These are phyloP conservation scores for Physocladia obscura DNA, from an alignment of 192 early-diverging fungal species.

Conservation along the genomic window DNA sequence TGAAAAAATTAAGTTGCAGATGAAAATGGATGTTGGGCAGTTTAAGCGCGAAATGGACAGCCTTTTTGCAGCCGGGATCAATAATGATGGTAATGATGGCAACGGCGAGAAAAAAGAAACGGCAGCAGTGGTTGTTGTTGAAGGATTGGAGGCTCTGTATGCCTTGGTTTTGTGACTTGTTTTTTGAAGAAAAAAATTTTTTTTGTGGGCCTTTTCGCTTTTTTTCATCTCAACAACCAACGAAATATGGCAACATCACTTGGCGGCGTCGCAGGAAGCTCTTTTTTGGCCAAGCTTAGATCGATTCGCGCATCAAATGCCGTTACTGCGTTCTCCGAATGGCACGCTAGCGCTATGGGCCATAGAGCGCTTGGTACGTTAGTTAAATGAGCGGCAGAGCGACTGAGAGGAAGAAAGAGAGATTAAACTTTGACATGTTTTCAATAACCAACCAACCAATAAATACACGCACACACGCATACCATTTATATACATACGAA, in stretches of 20 bases:
- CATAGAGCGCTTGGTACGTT: slow-evolving; percentile 18
- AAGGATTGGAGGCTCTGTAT: neutral
- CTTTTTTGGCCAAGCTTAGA: slow-evolving; percentile 5
- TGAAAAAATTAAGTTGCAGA: slow-evolving; percentile 18
- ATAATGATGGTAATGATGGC: no score
- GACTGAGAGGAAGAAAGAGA: no score
- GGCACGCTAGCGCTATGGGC: slow-evolving; percentile 28
- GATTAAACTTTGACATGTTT: no score
- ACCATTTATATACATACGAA: no score
- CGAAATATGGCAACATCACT: slow-evolving; percentile 13
- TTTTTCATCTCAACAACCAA: neutral
- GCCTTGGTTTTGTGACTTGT: neutral
- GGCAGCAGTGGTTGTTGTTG: no score
- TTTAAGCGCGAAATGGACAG: slow-evolving; percentile 34
- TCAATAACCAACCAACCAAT: no score
- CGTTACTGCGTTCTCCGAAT: slow-evolving; percentile 4
- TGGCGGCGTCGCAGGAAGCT: slow-evolving; percentile 11
- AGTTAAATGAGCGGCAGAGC: no score
- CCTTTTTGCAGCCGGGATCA: slow-evolving; percentile 48
- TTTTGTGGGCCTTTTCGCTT: slow-evolving; percentile 23
- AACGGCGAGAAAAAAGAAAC: no score
- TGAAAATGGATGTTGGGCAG: slow-evolving; percentile 10
- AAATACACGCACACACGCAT: no score
- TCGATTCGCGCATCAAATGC: slow-evolving; percentile 1
- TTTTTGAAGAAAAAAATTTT: no score